Conservation (phyloP, 108 stramenopile species). For the Epithemia pelagica region DNA sequence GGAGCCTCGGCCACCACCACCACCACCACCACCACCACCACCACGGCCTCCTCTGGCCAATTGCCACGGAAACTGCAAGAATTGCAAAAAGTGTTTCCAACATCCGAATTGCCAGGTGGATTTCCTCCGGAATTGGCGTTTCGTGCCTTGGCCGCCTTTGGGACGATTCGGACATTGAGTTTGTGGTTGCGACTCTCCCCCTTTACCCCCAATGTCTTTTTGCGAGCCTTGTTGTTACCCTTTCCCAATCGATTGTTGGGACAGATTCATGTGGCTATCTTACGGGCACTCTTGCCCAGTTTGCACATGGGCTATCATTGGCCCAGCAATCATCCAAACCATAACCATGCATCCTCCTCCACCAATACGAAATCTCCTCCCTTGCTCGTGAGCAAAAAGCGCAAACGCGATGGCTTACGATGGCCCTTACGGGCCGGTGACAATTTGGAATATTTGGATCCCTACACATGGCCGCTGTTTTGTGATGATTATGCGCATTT, state of each 20-base stretch:
- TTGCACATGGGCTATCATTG: slow-evolving; percentile 49
- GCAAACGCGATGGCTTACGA: slow-evolving; percentile 30
- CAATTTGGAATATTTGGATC: slow-evolving; percentile 69
- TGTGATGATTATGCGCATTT: slow-evolving; percentile 72
- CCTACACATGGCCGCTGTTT: slow-evolving; percentile 70
- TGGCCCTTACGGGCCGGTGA: slow-evolving; percentile 53
- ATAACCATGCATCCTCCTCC: slow-evolving; percentile 2
- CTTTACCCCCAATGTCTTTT: slow-evolving; percentile 67
- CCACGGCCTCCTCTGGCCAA: neutral
- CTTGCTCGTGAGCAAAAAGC: slow-evolving; percentile 12
- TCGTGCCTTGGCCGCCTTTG: slow-evolving; percentile 67
- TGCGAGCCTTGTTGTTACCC: slow-evolving; percentile 57
- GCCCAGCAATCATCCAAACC: slow-evolving; percentile 10
- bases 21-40: no score
- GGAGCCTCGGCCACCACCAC: neutral
- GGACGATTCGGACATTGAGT: slow-evolving; percentile 69
- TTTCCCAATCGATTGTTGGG: slow-evolving; percentile 57
- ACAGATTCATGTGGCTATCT: slow-evolving; percentile 60
- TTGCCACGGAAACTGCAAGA: neutral
- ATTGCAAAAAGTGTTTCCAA: slow-evolving; percentile 1
- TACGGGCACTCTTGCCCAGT: slow-evolving; percentile 47
- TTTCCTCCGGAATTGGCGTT: slow-evolving; percentile 35
- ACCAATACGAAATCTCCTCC: slow-evolving; percentile 15
- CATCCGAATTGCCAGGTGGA: slow-evolving; percentile 29
- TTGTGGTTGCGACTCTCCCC: slow-evolving; percentile 58